These are phyloP conservation scores for Chlamydomonas applanata DNA, from an alignment of 139 green algal species.

Conservation along the genomic window DNA sequence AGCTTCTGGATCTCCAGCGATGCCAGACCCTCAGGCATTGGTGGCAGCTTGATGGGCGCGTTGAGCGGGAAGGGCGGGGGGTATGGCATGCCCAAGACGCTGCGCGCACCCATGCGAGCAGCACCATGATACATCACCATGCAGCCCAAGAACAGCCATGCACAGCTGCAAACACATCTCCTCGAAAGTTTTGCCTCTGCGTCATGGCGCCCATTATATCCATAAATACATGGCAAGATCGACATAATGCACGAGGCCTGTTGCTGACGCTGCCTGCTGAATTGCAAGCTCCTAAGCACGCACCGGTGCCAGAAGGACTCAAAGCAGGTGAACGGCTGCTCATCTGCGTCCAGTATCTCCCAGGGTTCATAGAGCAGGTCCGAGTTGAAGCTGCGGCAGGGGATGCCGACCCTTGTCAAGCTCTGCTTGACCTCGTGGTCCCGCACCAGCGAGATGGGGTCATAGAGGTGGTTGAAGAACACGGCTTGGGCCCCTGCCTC, in stretches of 20 bases:
- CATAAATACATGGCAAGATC: no score
- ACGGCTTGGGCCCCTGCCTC: conserved; percentile 65
- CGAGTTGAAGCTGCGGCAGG: conserved; percentile 75
- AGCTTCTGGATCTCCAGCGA: conserved; percentile 48
- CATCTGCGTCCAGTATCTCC: conserved; percentile 74
- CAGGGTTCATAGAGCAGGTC: conserved; percentile 92
- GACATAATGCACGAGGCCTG: no score
- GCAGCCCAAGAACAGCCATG: no score
- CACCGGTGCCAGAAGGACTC: conserved; percentile 77
- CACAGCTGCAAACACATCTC: no score
- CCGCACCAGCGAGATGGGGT: conserved; percentile 89
- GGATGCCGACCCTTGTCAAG: conserved; percentile 47
- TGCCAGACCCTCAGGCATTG: conserved; percentile 25
- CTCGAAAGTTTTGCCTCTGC: no score
- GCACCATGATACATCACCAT: not conserved
- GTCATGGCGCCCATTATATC: no score
- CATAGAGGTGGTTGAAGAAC: conserved; percentile 95
- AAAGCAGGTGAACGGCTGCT: conserved; percentile 76
- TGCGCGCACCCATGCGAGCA: not conserved
- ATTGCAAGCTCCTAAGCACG: not conserved
- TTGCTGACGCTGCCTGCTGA: no score
- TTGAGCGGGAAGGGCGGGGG: conserved; percentile 57
- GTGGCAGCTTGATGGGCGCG: conserved; percentile 39
- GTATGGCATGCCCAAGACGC: conserved; percentile 37
- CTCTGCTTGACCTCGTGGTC: conserved; percentile 79